A percentile compares a stretch with the other conserved stretches of the same genome.
phyloP scores from a whole-genome alignment of 345 rosid species.

The Ceriops zippeliana region DNA sequence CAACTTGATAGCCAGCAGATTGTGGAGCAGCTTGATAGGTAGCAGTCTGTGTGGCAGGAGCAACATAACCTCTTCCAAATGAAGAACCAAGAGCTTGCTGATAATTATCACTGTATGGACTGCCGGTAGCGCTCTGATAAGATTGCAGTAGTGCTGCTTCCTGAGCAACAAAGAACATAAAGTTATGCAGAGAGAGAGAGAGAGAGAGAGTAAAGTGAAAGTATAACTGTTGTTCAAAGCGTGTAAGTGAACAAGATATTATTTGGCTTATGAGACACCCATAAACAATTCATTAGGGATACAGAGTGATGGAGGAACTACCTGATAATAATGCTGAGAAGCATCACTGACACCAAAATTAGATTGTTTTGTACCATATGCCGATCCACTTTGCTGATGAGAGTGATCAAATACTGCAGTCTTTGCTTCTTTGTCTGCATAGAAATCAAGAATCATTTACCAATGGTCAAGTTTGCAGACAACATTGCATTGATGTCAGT shows the following conservation, averaged over 20 bases:
- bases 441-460: slow-evolving; percentile 6
- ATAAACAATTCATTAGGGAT: background rate
- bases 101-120: slow-evolving; percentile 57
- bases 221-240: too few species aligned
- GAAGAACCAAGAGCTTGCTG: slow-evolving; percentile 48
- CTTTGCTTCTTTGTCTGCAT: slow-evolving; percentile 52
- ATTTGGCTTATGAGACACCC: too few species aligned
- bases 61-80: slow-evolving; percentile 46
- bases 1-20: slow-evolving; percentile 30
- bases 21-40: slow-evolving; percentile 38
- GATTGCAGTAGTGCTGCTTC: slow-evolving; percentile 34
- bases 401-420: slow-evolving; percentile 34
- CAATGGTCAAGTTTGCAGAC: background rate
- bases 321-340: slow-evolving; percentile 48
- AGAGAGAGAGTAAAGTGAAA: too few species aligned
- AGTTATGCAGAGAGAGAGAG: too few species aligned
- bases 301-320: slow-evolving; percentile 6
- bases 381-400: slow-evolving; percentile 33
- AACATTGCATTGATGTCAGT: background rate
- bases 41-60: slow-evolving; percentile 27
- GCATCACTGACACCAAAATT: slow-evolving; percentile 29
- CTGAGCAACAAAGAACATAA: slow-evolving; percentile 26
- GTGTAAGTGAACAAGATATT: too few species aligned
- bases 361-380: slow-evolving; percentile 32
- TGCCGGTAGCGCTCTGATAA: slow-evolving; percentile 45